Evolutionary conservation across 2,329 filamentous ascomycete species (phyloP), one percentile per base, ranked within the genome.

Genomic region (Aspergillus pseudoterreus): DNA sequence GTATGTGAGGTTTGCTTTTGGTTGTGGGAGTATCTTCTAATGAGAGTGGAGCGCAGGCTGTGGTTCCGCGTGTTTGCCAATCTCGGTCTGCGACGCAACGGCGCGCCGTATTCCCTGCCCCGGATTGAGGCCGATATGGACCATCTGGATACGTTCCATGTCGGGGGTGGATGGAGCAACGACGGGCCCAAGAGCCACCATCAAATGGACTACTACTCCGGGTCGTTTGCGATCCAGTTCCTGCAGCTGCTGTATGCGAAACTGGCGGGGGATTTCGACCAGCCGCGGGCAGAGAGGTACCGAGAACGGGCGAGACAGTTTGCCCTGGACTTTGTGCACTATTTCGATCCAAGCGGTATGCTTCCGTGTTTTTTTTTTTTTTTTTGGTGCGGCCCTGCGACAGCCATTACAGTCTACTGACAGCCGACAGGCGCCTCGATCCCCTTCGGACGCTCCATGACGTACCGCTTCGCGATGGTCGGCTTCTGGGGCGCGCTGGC

Each of bases 1-100:
- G 79, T 79, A 69, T 47, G 65, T 57, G 6, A 4, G 15, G 4
- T 4, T n/a, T 15, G 32, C 9, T 19, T 4, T 38, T 15, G 22
- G 15, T 11, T 24, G 38, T 21, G 35, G 32, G 2, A 14, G 17
- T 8, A 17, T 15, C 1, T 45, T 14, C 12, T 17, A n/a, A 19
- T 19, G 19, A 21, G 24, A n/a, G 19, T 38, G 22, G 41, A 17
- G 85, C 50, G 8, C 24, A 68, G 86, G 86, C 78, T 92, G 4
- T 92, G 88, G 88, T 92, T 92, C 66, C 83, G 88, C 36, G 87
- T 92, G 4, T 92, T 92, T 64, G 88, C 88, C 36, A 92, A 92
- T 60, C 78, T 92, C 1, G 88, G 88, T 0, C 70, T 92, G 32
- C 86, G 87, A 65, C 87, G 85, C 59, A 89, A 90, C 59, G 85